These are phyloP conservation scores for Globomyces pollinis-pini DNA, from an alignment of 192 early-diverging fungal genomes.

Conservation along the genomic window DNA sequence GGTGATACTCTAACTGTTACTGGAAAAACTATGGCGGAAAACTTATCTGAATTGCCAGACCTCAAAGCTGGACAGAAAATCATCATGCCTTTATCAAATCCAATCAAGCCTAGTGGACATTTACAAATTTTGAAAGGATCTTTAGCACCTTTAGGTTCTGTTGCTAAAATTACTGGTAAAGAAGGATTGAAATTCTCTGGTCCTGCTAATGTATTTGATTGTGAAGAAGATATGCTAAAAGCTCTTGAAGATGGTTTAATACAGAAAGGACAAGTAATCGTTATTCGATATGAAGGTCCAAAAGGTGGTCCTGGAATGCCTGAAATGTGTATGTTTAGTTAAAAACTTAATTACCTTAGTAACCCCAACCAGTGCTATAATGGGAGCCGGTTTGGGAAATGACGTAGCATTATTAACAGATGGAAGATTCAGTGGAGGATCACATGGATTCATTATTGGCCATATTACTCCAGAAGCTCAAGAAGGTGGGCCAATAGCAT, in stretches of 20 bases:
- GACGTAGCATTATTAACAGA: slow-evolving; percentile 97
- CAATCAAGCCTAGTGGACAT: slow-evolving; percentile 93
- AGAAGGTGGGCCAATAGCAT: slow-evolving; percentile 89
- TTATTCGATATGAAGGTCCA: slow-evolving; percentile 97
- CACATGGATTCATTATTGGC: slow-evolving; percentile 98
- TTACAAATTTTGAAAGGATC: slow-evolving; percentile 92
- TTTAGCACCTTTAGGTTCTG: slow-evolving; percentile 89
- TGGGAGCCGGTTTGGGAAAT: slow-evolving; percentile 97
- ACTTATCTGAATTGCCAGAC: slow-evolving; percentile 69
- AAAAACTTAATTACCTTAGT: too few species aligned
- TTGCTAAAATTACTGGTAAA: slow-evolving; percentile 99
- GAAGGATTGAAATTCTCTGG: slow-evolving; percentile 89
- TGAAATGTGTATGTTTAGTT: slow-evolving; percentile 73
- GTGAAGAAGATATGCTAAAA: slow-evolving; percentile 84
- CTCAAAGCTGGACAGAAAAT: slow-evolving; percentile 78
- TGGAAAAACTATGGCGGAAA: slow-evolving; percentile 93
- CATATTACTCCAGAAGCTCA: slow-evolving; percentile 99
- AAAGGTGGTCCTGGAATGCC: slow-evolving; percentile 99
- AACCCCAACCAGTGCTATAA: slow-evolving; percentile 94
- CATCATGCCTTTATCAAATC: slow-evolving; percentile 69
- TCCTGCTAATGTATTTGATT: slow-evolving; percentile 83
- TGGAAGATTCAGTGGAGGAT: slow-evolving; percentile 97
- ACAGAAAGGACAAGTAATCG: slow-evolving; percentile 81
- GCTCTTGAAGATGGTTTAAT: slow-evolving; percentile 85
- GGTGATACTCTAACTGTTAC: slow-evolving; percentile 93